Conservation (phyloP, 2,329 filamentous ascomycete species). For the Thermothelomyces thermophilus region DNA sequence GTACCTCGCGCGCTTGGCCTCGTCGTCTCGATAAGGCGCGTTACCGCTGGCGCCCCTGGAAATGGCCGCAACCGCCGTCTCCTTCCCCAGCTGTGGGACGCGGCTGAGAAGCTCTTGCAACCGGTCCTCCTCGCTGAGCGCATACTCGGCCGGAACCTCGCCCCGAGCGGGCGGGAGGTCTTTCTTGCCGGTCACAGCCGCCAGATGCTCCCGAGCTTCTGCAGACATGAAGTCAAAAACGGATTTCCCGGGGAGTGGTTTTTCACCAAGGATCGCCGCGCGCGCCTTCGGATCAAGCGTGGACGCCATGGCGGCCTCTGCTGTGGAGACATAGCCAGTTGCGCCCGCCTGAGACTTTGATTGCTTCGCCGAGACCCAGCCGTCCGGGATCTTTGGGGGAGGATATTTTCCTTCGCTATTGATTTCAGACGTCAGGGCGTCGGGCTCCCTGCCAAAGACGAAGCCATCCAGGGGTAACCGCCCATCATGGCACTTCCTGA, state of each 20-base stretch:
- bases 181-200: slow-evolving; percentile 63
- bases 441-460: slow-evolving; percentile 53
- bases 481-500: slow-evolving; percentile 75
- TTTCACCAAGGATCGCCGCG: slow-evolving; percentile 74
- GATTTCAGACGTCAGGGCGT: slow-evolving; percentile 40
- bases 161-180: slow-evolving; percentile 72
- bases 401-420: slow-evolving; percentile 44
- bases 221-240: slow-evolving; percentile 89
- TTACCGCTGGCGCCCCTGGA: slow-evolving; percentile 58
- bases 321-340: slow-evolving; percentile 54
- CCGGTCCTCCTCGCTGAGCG: slow-evolving; percentile 56
- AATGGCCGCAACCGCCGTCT: slow-evolving; percentile 62
- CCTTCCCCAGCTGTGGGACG: slow-evolving; percentile 59
- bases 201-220: slow-evolving; percentile 69
- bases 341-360: slow-evolving; percentile 30
- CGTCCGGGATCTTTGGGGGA: slow-evolving; percentile 61
- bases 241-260: slow-evolving; percentile 79
- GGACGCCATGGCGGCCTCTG: slow-evolving; percentile 72
- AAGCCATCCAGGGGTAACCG: slow-evolving; percentile 76
- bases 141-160: slow-evolving; percentile 62
- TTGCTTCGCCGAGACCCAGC: slow-evolving; percentile 62
- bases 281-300: slow-evolving; percentile 68
- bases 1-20: slow-evolving; percentile 73
- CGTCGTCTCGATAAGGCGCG: slow-evolving; percentile 77
- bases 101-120: slow-evolving; percentile 51